Evolutionary conservation across 2,329 filamentous ascomycete genomes (phyloP), one percentile per base, ranked within the genome.

Genomic region (Fusarium pseudoanthophilum): DNA sequence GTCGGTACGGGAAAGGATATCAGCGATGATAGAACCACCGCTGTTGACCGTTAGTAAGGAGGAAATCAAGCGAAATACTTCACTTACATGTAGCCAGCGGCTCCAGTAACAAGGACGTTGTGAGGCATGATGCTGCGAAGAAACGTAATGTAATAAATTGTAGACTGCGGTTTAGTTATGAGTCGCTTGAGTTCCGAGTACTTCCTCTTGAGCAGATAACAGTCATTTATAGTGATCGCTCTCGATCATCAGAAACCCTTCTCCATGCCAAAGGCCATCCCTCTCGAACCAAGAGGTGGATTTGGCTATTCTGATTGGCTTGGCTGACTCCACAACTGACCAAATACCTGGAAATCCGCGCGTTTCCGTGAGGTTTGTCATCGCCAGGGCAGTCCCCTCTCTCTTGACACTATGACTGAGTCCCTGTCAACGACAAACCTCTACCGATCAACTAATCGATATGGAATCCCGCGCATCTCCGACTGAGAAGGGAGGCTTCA

Each of bases 21-120:
- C 78, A 1, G 81, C 77, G 30, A 84, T 42, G 30, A 84, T 46
- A 30, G 82, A 82, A 21, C 83, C 83, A 20, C 83, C 81, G 6
- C 81, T 82, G 45, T 20, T 37, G 24, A 18, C 7, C 32, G 61
- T 72, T 32, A 67, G 24, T 11, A 26, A 4, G n/a, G 13, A 34
- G 26, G 36, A 11, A 7, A 10, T 5, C 10, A 13, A 10, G 5
- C 8, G 60, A 15, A 69, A 55, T n/a, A 4, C 2, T 4, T 28
- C 21, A 46, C 34, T 51, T 46, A 67, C 81, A 83, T 79, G 74
- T 81, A 83, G 39, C 81, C 81, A 34, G 79, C 81, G 24, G 79
- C 80, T 40, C 81, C 81, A 48, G 81, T 82, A 66, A 82, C 77
- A 40, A 83, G 78, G 55, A 81, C 74, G 34, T 81, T 82, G 5